Evolutionary conservation across 331 rosid genomes (phyloP).

Genomic region (Dryas integrifolia): DNA sequence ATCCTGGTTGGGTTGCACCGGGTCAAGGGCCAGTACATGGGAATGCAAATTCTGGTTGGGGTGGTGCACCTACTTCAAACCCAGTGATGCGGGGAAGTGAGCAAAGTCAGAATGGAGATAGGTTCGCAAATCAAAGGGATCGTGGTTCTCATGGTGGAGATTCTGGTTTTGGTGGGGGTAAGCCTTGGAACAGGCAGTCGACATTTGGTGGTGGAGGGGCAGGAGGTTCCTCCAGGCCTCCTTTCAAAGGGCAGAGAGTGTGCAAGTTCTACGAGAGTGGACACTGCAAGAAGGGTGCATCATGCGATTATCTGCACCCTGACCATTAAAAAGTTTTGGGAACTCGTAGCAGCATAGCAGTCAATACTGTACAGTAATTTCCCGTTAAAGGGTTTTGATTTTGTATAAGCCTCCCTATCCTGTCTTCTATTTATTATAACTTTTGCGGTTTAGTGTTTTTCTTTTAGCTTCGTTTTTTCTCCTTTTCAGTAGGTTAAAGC

Average conservation of each 20-base stretch:
- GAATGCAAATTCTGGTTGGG: slow-evolving; percentile 66
- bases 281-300: slow-evolving; percentile 82
- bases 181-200: slow-evolving; percentile 74
- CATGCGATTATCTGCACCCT: slow-evolving; percentile 77
- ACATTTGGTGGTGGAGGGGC: slow-evolving; percentile 58
- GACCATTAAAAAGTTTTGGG: slow-evolving; percentile 36
- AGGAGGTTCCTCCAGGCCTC: slow-evolving; percentile 65
- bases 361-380: slow-evolving; percentile 71
- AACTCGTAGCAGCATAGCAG: slow-evolving; percentile 34
- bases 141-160: slow-evolving; percentile 58
- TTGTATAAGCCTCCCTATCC: slow-evolving; percentile 37
- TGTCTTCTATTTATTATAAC: slow-evolving; percentile 26
- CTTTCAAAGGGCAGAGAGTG: slow-evolving; percentile 66
- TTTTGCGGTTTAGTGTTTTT: slow-evolving; percentile 19
- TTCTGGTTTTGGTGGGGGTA: slow-evolving; percentile 62
- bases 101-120: slow-evolving; percentile 57
- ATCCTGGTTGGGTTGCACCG: slow-evolving; percentile 55
- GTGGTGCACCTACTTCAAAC: slow-evolving; percentile 40
- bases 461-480: neutral
- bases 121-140: slow-evolving; percentile 59
- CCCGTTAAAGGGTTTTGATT: slow-evolving; percentile 35
- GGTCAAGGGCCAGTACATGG: slow-evolving; percentile 55
- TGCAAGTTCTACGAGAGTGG: slow-evolving; percentile 84
- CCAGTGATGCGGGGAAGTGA: slow-evolving; percentile 52
- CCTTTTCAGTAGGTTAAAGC: neutral